Conservation (phyloP, 305 asterid species). For the Plantago coronopus region DNA sequence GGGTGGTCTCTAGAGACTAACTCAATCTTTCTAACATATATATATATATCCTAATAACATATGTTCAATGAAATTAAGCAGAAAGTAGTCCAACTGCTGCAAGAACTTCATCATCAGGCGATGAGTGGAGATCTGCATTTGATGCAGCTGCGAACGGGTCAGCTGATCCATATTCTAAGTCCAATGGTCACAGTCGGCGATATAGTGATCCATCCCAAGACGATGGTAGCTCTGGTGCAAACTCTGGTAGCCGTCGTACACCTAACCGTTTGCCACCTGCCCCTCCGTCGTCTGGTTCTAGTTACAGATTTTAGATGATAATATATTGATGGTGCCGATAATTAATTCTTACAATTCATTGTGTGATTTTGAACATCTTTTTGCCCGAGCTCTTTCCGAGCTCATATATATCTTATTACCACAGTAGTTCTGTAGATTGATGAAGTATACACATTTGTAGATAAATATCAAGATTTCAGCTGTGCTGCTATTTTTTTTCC, state of each 20-base stretch:
- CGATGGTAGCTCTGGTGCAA: conserved; percentile 47
- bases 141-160: conserved; percentile 85
- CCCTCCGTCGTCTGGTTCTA: conserved; percentile 77
- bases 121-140: conserved; percentile 96
- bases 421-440: conserved; percentile 44
- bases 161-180: conserved; percentile 51
- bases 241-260: conserved; percentile 77
- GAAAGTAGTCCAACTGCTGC: conserved; percentile 80
- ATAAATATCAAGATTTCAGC: conserved; percentile 37
- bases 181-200: conserved; percentile 73
- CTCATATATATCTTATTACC: conserved; percentile 27
- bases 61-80: conserved; percentile 32
- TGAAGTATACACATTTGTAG: conserved; percentile 41
- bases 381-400: conserved; percentile 22
- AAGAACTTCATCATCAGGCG: conserved; percentile 63
- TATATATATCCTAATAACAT: too few species aligned
- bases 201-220: conserved; percentile 76
- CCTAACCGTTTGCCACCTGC: conserved; percentile 95
- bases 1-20: too few species aligned
- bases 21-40: too few species aligned
- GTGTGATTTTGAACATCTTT: conserved; percentile 26
- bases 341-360: conserved; percentile 48
- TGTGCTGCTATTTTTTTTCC: conserved; percentile 17
- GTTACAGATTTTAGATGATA: conserved; percentile 61
- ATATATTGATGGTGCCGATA: conserved; percentile 32